These are phyloP conservation scores for Trichoderma asperelloides DNA, from an alignment of 495 filamentous ascomycete genomes.

Conservation along the genomic window DNA sequence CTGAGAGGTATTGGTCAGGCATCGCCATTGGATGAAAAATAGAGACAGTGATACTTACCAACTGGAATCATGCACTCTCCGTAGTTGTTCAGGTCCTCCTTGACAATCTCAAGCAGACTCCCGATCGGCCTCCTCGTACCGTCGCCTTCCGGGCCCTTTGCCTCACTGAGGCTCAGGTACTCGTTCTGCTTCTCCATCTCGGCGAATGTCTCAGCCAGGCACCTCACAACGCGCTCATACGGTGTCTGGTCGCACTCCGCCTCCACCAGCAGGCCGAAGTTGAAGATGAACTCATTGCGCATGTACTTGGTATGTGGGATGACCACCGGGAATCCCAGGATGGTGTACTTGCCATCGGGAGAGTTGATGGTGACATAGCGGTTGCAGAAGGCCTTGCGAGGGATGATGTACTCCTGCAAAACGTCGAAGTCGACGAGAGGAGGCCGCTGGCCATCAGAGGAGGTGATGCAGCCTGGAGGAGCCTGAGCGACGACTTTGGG, in stretches of 20 bases:
- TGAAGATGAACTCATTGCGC: conserved; percentile 97
- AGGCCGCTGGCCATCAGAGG: conserved; percentile 29
- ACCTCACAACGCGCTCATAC: conserved; percentile 76
- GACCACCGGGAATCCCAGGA: conserved; percentile 84
- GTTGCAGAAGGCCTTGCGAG: conserved; percentile 83
- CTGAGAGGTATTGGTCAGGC: conserved; percentile 27
- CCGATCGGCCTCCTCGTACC: conserved; percentile 56
- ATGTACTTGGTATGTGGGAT: conserved; percentile 67
- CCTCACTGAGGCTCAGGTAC: conserved; percentile 54
- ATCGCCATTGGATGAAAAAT: neutral
- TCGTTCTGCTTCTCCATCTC: conserved; percentile 79
- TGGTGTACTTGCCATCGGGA: conserved; percentile 61
- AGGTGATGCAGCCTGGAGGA: conserved; percentile 65
- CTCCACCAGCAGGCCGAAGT: conserved; percentile 78
- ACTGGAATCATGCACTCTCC: conserved; percentile 97
- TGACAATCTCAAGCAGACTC: conserved; percentile 78
- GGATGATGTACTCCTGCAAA: conserved; percentile 84
- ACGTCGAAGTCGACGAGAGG: conserved; percentile 76
- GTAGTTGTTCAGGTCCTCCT: conserved; percentile 95
- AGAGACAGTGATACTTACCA: conserved; percentile 37
- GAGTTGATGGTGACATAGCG: conserved; percentile 71
- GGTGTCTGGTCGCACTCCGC: conserved; percentile 50
- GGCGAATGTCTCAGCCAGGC: conserved; percentile 75
- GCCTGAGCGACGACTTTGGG: conserved; percentile 70
- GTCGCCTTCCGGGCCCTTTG: conserved; percentile 19